These are phyloP conservation scores for Kregervanrija pseudodelftensis DNA, from an alignment of 805 yeast genomes.

Conservation along the genomic window DNA sequence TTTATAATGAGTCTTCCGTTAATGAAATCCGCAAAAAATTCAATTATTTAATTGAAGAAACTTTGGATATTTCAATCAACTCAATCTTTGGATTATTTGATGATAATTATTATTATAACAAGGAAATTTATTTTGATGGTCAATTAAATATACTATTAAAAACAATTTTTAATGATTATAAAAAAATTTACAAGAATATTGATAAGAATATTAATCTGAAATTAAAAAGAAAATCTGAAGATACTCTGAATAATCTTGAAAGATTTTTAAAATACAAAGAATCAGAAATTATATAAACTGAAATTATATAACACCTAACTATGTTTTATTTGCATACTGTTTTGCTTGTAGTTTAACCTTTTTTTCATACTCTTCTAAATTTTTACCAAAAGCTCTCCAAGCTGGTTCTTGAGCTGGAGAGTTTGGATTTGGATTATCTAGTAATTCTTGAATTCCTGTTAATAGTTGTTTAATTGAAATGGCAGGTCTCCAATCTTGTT, in stretches of 20 bases:
- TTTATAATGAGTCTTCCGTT: constrained; percentile 6
- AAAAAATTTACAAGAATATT: constrained; percentile 48
- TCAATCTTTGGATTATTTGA: constrained; percentile 72
- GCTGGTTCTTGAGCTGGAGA: constrained; percentile 99
- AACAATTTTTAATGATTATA: constrained; percentile 39
- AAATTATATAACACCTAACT: neutral
- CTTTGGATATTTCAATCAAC: constrained; percentile 52
- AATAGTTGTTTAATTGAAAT: constrained; percentile 84
- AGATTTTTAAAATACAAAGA: constrained; percentile 75
- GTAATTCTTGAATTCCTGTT: constrained; percentile 85
- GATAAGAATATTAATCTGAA: constrained; percentile 56
- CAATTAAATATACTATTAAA: constrained; percentile 38
- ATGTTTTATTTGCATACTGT: constrained; percentile 43
- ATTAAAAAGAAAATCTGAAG: constrained; percentile 59
- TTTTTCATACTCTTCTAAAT: constrained; percentile 61
- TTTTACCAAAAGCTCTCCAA: constrained; percentile 75
- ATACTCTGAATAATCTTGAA: constrained; percentile 56
- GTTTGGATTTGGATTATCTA: constrained; percentile 85
- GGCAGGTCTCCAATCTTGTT: constrained; percentile 98
- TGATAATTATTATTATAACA: constrained; percentile 68
- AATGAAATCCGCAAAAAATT: constrained; percentile 19
- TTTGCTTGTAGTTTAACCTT: constrained; percentile 78
- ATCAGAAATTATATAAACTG: constrained; percentile 28
- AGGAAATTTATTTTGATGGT: constrained; percentile 53
- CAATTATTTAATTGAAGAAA: constrained; percentile 19